phyloP scores from a whole-genome alignment of 768 basidiomycete genomes.

The Termitomyces sp. region DNA sequence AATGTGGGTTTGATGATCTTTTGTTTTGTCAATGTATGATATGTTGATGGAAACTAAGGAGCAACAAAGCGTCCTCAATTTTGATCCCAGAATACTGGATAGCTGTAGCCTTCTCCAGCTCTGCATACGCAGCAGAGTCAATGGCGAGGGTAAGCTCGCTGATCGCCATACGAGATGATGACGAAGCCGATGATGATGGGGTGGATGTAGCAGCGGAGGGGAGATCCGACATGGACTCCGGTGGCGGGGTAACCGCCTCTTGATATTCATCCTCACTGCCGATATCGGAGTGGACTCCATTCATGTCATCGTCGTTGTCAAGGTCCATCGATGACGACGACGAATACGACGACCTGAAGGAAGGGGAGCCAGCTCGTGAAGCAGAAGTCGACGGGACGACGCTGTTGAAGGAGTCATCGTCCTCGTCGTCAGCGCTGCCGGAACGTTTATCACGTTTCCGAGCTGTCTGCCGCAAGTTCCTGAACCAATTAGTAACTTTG shows the following conservation, averaged over 20 bases:
- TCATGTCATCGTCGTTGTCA: constrained; percentile 42
- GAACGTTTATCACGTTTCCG: constrained; percentile 61
- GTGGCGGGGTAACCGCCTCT: constrained; percentile 72
- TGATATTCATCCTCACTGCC: constrained; percentile 71
- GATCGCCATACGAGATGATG: constrained; percentile 24
- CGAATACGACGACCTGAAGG: constrained; percentile 50
- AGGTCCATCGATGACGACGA: constrained; percentile 52
- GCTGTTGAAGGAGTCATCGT: constrained; percentile 42
- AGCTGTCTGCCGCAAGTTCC: constrained; percentile 80
- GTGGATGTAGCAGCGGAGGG: constrained; percentile 25
- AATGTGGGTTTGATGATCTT: constrained; percentile 6
- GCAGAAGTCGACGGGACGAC: constrained; percentile 34
- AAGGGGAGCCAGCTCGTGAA: constrained; percentile 55
- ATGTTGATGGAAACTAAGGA: constrained; percentile 73
- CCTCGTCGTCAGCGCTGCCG: constrained; percentile 41
- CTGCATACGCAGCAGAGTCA: constrained; percentile 39
- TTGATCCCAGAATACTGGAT: constrained; percentile 51
- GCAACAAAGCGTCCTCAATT: constrained; percentile 70
- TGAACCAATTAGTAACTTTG: constrained; percentile 88
- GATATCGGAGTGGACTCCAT: constrained; percentile 45
- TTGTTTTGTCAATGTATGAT: constrained; percentile 42
- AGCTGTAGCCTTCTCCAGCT: constrained; percentile 44
- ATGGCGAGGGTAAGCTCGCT: constrained; percentile 33
- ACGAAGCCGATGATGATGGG: constrained; percentile 23
- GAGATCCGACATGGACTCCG: constrained; percentile 41